Evolutionary conservation across 768 basidiomycete genomes (phyloP), one percentile per base, ranked within the genome.

Genomic region (Baorangia bicolor): DNA sequence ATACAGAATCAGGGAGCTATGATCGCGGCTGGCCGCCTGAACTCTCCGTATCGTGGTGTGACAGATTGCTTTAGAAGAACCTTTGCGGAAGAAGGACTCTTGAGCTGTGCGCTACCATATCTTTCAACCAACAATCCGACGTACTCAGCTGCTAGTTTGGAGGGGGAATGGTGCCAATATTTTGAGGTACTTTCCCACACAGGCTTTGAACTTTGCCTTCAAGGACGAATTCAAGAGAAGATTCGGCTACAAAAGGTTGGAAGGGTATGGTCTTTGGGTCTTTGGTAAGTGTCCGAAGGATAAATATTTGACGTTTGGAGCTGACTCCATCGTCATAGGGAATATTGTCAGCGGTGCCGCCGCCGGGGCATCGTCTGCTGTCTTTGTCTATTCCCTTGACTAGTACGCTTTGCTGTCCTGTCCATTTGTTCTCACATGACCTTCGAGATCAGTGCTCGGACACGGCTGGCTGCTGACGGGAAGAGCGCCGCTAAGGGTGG

Each of bases 161-260:
- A 75, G 77, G 35, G 76, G 77, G 27, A 78, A 78, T 51, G 72
- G 74, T 39, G 72, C 77, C 52, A 78, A 78, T 49, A 66, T 78
- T 31, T 58, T 77, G 50, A 72, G 77, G 47, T 78, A 78, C 69
- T 78, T 78, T 64, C 78, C 76, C 14, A 78, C 78, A 0, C 77
- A 78, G 57, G 77, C 77, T 0, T 63, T 78, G 46, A 78, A 78
- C 65, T 78, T 78, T 53, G 77, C 77, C n/a, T 77, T 77, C 74
- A 76, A 77, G 66, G 78, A 78, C 58, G 65, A 60, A 20, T 77
- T 71, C 62, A 78, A 78, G 63, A 57, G 65, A 41, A 64, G 66
- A 51, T 66, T 78, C n/a, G 70, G 67, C 0, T 73, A 67, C 50
- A 72, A 73, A 58, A 74, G 70, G 43, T 61, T 68, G 13, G 74